A percentile compares a stretch with the other conserved stretches of the same genome.
Conservation (phyloP, 2,329 filamentous ascomycete genomes). For the Trichoderma aggressivum region DNA sequence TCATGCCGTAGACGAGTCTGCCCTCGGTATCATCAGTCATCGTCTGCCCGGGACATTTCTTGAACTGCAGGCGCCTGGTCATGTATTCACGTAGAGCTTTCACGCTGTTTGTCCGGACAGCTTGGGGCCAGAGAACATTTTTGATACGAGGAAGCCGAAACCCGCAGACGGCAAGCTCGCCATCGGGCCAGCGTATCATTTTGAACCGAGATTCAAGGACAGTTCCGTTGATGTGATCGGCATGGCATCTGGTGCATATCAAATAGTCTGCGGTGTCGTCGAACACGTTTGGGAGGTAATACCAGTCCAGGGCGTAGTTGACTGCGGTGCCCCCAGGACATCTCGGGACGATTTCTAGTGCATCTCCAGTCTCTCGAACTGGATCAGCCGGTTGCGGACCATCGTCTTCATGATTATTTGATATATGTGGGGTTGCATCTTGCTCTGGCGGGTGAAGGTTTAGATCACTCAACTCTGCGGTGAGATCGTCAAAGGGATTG, state of each 20-base stretch:
- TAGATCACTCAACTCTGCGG: neutral
- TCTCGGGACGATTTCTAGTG: conserved; percentile 25
- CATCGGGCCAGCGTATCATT: conserved; percentile 25
- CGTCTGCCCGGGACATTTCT: conserved; percentile 30
- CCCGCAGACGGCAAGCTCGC: conserved; percentile 3
- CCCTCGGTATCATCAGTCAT: conserved; percentile 22
- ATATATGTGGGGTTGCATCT: neutral
- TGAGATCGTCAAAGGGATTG: neutral
- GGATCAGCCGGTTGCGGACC: neutral
- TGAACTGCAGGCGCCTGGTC: conserved; percentile 25
- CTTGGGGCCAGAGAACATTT: conserved; percentile 34
- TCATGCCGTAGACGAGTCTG: conserved; percentile 32
- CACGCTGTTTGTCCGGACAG: conserved; percentile 27
- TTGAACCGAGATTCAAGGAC: conserved; percentile 28
- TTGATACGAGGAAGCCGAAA: conserved; percentile 29
- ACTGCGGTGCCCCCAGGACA: conserved; percentile 29
- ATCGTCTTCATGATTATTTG: neutral
- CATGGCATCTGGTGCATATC: conserved; percentile 42
- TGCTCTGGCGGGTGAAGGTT: neutral
- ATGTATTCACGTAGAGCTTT: conserved; percentile 29
- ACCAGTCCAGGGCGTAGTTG: conserved; percentile 32
- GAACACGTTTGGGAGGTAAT: conserved; percentile 26
- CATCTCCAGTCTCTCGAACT: conserved; percentile 19
- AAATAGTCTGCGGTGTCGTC: conserved; percentile 25
- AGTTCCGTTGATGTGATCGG: conserved; percentile 34